Evolutionary conservation across 495 filamentous ascomycete species (phyloP).

Genomic region (Tuber melanosporum): DNA sequence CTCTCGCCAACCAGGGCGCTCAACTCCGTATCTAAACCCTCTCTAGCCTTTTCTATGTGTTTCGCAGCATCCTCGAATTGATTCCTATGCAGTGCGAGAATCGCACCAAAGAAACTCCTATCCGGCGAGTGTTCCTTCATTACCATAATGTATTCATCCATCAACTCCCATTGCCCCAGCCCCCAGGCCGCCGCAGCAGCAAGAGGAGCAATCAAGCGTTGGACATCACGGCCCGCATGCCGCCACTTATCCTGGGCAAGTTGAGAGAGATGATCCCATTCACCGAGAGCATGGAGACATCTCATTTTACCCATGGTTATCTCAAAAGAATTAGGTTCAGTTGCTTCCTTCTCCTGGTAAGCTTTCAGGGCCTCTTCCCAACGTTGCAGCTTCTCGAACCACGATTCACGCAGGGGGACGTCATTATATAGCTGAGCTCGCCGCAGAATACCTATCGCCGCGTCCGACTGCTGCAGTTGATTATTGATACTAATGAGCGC

Average conservation of each 20-base stretch:
- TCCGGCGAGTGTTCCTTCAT: slow-evolving; percentile 93
- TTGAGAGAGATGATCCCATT: slow-evolving; percentile 86
- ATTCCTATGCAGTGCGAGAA: slow-evolving; percentile 86
- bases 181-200: slow-evolving; percentile 98
- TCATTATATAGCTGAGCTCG: slow-evolving; percentile 92
- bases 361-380: slow-evolving; percentile 97
- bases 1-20: slow-evolving; percentile 91
- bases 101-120: slow-evolving; percentile 93
- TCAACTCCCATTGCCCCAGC: slow-evolving; percentile 88
- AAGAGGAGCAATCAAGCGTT: slow-evolving; percentile 79
- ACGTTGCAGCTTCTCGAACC: slow-evolving; percentile 95
- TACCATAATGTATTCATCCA: slow-evolving; percentile 90
- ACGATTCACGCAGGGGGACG: slow-evolving; percentile 84
- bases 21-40: slow-evolving; percentile 89
- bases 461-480: slow-evolving; percentile 93
- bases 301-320: slow-evolving; percentile 99
- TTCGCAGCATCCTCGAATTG: slow-evolving; percentile 78
- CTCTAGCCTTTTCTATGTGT: slow-evolving; percentile 84
- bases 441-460: slow-evolving; percentile 90
- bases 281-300: slow-evolving; percentile 90
- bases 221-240: slow-evolving; percentile 73
- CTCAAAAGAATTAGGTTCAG: slow-evolving; percentile 65
- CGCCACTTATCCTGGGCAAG: slow-evolving; percentile 90
- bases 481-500: slow-evolving; percentile 98
- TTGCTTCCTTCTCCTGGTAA: slow-evolving; percentile 70